Conservation (phyloP, 805 yeast genomes). For the Lachancea meyersii region DNA sequence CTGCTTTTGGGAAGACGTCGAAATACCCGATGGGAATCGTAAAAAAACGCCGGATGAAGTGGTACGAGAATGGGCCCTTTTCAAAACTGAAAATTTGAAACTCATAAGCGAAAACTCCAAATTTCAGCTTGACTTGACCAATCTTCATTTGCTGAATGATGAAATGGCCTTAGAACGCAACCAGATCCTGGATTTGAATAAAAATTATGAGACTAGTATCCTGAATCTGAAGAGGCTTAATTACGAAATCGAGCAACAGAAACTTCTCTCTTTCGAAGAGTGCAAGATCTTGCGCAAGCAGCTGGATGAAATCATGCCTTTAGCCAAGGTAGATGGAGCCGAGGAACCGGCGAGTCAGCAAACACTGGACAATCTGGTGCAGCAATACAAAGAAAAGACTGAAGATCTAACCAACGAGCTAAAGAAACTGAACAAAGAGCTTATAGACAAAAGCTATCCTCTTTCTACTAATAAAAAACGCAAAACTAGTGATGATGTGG, state of each 20-base stretch:
- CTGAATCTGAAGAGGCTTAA: conserved; percentile 31
- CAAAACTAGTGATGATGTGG: conserved; percentile 23
- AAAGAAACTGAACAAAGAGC: conserved; percentile 28
- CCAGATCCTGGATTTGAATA: conserved; percentile 27
- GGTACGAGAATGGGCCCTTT: conserved; percentile 36
- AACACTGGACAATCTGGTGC: conserved; percentile 38
- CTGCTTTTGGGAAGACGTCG: conserved; percentile 42
- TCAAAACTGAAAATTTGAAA: conserved; percentile 37
- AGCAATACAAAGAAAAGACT: conserved; percentile 49
- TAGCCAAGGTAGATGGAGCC: conserved; percentile 11
- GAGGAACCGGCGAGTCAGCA: conserved; percentile 16
- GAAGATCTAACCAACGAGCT: conserved; percentile 38
- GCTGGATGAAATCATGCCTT: conserved; percentile 43
- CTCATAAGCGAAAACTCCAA: conserved; percentile 31
- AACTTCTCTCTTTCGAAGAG: conserved; percentile 49
- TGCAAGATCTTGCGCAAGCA: conserved; percentile 51
- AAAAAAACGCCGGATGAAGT: conserved; percentile 29
- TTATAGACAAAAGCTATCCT: conserved; percentile 15
- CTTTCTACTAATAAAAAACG: conserved; percentile 25
- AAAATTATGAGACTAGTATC: conserved; percentile 23
- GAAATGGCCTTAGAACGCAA: conserved; percentile 38
- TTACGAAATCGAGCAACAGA: conserved; percentile 46
- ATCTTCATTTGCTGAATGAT: conserved; percentile 26
- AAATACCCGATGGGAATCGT: conserved; percentile 27
- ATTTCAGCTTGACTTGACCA: conserved; percentile 21